Base-by-base conservation (phyloP, 2,329 filamentous ascomycete genomes). In the Exophiala viscosa region DNA sequence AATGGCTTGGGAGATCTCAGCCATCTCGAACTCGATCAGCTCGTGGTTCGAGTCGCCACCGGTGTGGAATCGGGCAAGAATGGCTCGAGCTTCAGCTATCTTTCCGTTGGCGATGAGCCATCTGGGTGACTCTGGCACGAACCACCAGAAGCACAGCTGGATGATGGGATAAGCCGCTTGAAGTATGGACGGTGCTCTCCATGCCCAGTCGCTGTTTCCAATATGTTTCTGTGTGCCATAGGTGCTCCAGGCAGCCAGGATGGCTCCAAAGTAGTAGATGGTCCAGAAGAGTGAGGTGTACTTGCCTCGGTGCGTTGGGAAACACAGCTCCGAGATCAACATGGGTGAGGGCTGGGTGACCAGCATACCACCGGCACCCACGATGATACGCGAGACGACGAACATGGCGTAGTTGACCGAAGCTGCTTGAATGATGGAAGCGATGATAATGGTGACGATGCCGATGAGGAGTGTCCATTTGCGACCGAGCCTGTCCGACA, bases 401-500 rank as follows among this genome's bases (percentile, higher is more conserved):
- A 68, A 67, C 59, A 66, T 62, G 5, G 60, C 52, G 13, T 42
- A 60, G 20, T 65, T 64, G 45, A 77, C 74, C 1, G 52, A 52
- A 8, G 47, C 31, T 7, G 48, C 49, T 45, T 58, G 55, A 9
- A 60, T 52, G 34, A 53, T 45, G 20, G 52, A 39, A 6, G 8
- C 38, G 10, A 54, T 36, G 9, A 60, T 33, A 11, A 52, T 28
- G 11, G 48, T 14, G 18, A 48, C 6, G 17, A 48, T 18, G 18
- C 58, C 58, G 15, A 52, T 33, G 13, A 50, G 44, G 9, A 58
- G 39, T 4, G 55, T 48, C 39, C 34, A 34, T 43, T 28, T 41
- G 11, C 58, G 48, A 17, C 58, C 58, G 13, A 55, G 32, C 10
- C 34, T 18, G 40, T 60, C 58, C 14, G 35, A 41, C 5, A 60